Evolutionary conservation across 2,329 filamentous ascomycete species (phyloP).

Genomic region (Didymella keratinophila): DNA sequence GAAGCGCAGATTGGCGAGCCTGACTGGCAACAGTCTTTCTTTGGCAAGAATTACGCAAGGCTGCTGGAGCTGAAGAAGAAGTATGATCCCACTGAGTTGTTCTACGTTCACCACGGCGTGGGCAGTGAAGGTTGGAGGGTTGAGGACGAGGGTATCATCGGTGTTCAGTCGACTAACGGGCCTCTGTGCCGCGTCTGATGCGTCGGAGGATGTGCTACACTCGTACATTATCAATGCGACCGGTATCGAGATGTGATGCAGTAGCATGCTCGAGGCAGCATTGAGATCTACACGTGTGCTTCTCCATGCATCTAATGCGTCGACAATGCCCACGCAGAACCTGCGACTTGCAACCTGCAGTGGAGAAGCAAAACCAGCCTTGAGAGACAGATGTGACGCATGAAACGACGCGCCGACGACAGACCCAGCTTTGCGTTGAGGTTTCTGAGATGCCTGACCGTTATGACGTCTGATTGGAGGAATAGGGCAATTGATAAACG

Average conservation of each 20-base stretch:
- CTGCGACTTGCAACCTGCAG: background rate
- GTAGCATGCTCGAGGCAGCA: background rate
- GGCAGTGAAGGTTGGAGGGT: conserved; percentile 44
- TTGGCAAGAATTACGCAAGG: conserved; percentile 46
- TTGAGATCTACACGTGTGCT: background rate
- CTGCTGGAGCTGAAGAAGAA: conserved; percentile 41
- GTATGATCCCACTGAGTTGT: conserved; percentile 43
- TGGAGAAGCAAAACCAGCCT: background rate
- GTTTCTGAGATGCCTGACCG: background rate
- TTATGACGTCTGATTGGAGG: background rate
- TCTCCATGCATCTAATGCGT: background rate
- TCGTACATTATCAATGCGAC: conserved; percentile 4
- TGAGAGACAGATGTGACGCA: conserved; percentile 5
- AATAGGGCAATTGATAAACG: background rate
- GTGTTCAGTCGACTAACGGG: conserved; percentile 43
- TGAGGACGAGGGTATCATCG: conserved; percentile 38
- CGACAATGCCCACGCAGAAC: background rate
- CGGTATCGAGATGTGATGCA: background rate
- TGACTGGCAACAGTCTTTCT: conserved; percentile 52
- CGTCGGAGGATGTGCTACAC: background rate
- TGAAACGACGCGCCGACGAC: conserved; percentile 7
- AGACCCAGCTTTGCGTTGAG: background rate
- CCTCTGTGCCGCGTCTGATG: conserved; percentile 36
- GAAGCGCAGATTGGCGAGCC: conserved; percentile 53
- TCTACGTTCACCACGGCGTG: conserved; percentile 45